Base-by-base conservation (phyloP, 106 monocot species). In the Dendrobium officinale region DNA sequence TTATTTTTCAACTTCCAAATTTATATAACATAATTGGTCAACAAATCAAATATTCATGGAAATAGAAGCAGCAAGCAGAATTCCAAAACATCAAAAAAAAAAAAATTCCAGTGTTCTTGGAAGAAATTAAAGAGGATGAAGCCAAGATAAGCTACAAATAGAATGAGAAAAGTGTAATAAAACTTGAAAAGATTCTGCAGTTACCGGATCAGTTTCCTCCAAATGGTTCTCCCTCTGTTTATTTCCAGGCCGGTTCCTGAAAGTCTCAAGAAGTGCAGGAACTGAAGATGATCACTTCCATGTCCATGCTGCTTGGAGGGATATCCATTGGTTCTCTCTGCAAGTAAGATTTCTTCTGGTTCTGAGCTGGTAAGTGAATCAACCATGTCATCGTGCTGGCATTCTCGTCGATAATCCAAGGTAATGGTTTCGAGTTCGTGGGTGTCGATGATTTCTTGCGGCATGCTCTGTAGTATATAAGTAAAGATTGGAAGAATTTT, bases 351-450 rank as follows among this genome's bases (percentile, higher is more conserved):
- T 29, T 54, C 31, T 67, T 80, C 51, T 58, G 80, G 77, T 72
- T 99, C 95, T 42, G 81, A 70, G 78, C 91, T 95, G 10, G 99
- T 91, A 33, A 99, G 93, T 15, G 99, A 99, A 81, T 99, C 99
- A 27, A 99, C 99, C 26, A 88, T 78, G 79, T 99, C 99, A 59
- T 91, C 82, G 29, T 88, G 95, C 73, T 99, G 99, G 87, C 99
- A 99, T 82, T 99, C 99, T 17, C 99, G 78, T 66, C 95, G 86
- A 64, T 95, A 99, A 77, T 99, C 99, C 70, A 99, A 58, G 42
- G 99, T 99, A 78, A 99, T 95, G 43, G 93, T 93, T 80, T 99
- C 84, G 37, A 99, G 91, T 83, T 95, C 99, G 74, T 99, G 90
- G 42, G 93, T 95, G 78, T 93, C 91, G 33, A 95, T 95, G 37